These are phyloP conservation scores for Cyberlindnera lachancei DNA, from an alignment of 805 yeast genomes.

Conservation along the genomic window DNA sequence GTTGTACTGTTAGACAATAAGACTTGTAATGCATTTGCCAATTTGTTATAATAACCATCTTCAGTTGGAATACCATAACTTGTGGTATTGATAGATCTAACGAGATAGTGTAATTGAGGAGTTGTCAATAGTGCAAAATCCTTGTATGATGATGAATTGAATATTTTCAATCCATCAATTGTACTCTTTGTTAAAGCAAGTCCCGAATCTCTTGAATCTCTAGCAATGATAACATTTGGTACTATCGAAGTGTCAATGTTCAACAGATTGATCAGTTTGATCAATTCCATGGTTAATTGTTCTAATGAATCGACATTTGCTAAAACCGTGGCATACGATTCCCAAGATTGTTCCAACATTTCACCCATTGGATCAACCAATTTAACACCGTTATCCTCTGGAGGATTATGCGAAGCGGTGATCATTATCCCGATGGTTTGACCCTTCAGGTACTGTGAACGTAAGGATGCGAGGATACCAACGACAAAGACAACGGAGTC, in stretches of 20 bases:
- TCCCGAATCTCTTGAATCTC: conserved; percentile 87
- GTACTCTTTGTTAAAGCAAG: conserved; percentile 54
- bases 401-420: conserved; percentile 94
- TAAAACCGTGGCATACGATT: conserved; percentile 63
- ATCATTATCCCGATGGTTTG: conserved; percentile 90
- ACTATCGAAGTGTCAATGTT: conserved; percentile 37
- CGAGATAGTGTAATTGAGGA: conserved; percentile 88
- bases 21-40: conserved; percentile 43
- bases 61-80: conserved; percentile 58
- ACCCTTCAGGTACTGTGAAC: conserved; percentile 67
- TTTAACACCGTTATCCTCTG: conserved; percentile 86
- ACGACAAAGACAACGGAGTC: conserved; percentile 81
- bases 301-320: conserved; percentile 59
- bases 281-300: conserved; percentile 32
- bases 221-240: conserved; percentile 57
- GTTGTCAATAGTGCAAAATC: conserved; percentile 78
- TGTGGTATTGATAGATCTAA: conserved; percentile 61
- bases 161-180: conserved; percentile 49
- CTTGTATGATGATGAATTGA: conserved; percentile 34
- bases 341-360: conserved; percentile 85
- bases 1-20: too few relatives aligned
- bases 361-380: conserved; percentile 91
- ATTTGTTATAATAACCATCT: conserved; percentile 61
- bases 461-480: conserved; percentile 72
- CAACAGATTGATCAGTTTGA: conserved; percentile 30